Evolutionary conservation across 2,329 filamentous ascomycete species (phyloP), one percentile per base, ranked within the genome.

Genomic region (Venturia pyrina): DNA sequence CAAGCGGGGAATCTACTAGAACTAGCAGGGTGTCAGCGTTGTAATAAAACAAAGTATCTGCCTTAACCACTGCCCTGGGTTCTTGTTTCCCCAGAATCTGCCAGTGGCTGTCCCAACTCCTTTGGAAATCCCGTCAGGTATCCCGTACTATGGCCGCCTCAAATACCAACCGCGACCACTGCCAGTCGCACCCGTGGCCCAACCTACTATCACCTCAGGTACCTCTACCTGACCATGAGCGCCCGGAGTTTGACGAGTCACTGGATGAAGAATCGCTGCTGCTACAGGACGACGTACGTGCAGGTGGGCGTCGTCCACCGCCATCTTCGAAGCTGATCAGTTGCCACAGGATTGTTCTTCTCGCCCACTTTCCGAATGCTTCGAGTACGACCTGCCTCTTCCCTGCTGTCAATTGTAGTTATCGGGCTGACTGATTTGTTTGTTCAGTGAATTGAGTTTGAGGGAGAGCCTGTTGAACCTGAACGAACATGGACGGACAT

Each of bases 401-500:
- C 53, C 28, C 40, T 62, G 40, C n/a, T 19, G n/a, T 19, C 37
- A 28, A 13, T 28, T 19, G 37, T 46, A 5, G 24, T 44, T 28
- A 62, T 37, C 28, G 44, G 37, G 21, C 60, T 62, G 40, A 46
- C 60, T 34, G 37, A 46, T 28, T 21, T 28, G 21, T 15, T 43
- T 40, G n/a, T 43, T 46, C 15, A 66, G 65, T 53, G 64, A 66
- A 3, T 61, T 48, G 40, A 69, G 68, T 15, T 48, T 67, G 19
- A 62, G 62, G n/a, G 66, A 67, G 17, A 68, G 67, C 61, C 60
- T 69, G 17, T 53, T 59, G 3, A 57, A 68, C 17, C 69, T 56
- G 40, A 62, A 66, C 40, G 68, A 69, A 48, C 69, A 69, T 66
- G 68, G 68, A 15, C 43, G 68, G 59, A 66, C 66, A 17, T 69